Evolutionary conservation across 2,329 filamentous ascomycete species (phyloP).

Genomic region (Daldinia sp.): DNA sequence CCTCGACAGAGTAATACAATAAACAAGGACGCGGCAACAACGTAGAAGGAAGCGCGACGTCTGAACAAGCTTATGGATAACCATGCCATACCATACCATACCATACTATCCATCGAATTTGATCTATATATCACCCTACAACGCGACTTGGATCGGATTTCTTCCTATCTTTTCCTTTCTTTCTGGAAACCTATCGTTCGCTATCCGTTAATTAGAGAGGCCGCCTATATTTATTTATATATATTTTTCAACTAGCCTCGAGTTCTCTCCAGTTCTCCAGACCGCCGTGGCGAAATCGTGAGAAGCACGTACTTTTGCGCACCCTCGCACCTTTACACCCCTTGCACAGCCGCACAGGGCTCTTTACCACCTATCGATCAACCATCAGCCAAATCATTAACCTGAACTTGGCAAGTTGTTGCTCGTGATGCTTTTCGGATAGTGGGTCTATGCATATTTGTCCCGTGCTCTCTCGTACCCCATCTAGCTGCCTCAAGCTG

Average conservation of each 20-base stretch:
- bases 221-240: constrained; percentile 29
- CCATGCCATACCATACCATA: no score
- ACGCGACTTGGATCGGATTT: constrained; percentile 9
- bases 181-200: background rate
- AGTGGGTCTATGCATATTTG: constrained; percentile 17
- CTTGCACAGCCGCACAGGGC: constrained; percentile 34
- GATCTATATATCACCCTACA: background rate
- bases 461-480: constrained; percentile 10
- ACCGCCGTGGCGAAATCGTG: constrained; percentile 30
- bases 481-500: constrained; percentile 18
- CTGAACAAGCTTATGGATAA: constrained; percentile 7
- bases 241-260: no score
- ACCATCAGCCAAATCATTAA: constrained; percentile 15
- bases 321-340: constrained; percentile 36
- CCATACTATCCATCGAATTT: background rate
- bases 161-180: constrained; percentile 8
- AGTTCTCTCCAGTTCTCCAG: no score
- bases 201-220: constrained; percentile 22
- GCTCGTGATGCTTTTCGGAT: constrained; percentile 32
- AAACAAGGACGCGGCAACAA: constrained; percentile 37
- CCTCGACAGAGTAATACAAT: constrained; percentile 27
- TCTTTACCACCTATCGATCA: constrained; percentile 27
- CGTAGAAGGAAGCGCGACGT: constrained; percentile 32
- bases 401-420: constrained; percentile 16
- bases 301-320: constrained; percentile 16